These are phyloP conservation scores for Alternaria sp. DNA, from an alignment of 2,329 filamentous ascomycete species.

Conservation along the genomic window DNA sequence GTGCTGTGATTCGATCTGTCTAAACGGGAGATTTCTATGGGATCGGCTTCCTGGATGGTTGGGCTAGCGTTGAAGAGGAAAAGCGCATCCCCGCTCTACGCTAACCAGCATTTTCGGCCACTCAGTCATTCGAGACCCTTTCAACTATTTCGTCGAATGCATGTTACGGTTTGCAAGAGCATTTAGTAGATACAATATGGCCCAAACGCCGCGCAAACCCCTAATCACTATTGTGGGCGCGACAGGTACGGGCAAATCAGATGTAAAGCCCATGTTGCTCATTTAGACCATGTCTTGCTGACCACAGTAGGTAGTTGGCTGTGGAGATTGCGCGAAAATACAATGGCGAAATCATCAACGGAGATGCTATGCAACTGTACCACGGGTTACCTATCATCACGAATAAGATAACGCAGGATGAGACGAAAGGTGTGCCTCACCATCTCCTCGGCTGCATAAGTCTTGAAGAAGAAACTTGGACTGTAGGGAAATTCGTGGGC, in stretches of 20 bases:
- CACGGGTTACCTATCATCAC: slow-evolving; percentile 91
- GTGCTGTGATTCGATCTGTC: not conserved
- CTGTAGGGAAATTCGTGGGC: slow-evolving; percentile 77
- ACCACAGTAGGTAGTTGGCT: slow-evolving; percentile 72
- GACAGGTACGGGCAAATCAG: slow-evolving; percentile 92
- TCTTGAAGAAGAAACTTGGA: slow-evolving; percentile 82
- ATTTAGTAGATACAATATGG: slow-evolving; percentile 36
- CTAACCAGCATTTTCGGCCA: slow-evolving; percentile 18
- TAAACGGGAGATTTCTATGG: not conserved
- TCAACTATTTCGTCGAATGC: slow-evolving; percentile 11
- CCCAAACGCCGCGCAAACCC: slow-evolving; percentile 55
- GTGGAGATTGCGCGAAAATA: slow-evolving; percentile 84
- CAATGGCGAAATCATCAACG: slow-evolving; percentile 95
- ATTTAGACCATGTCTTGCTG: slow-evolving; percentile 32
- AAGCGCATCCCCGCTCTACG: slow-evolving; percentile 4
- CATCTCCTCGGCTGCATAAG: slow-evolving; percentile 85
- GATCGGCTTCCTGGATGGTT: not conserved
- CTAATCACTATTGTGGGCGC: slow-evolving; percentile 86
- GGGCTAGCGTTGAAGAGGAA: not conserved
- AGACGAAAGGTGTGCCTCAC: slow-evolving; percentile 83
- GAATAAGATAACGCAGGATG: slow-evolving; percentile 82
- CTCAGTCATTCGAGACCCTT: not conserved
- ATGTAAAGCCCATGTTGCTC: slow-evolving; percentile 63
- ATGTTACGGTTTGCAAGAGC: slow-evolving; percentile 38
- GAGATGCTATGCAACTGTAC: slow-evolving; percentile 98